Conservation (phyloP, 352 stramenopile species). For the Phytophthora citrophthora region DNA sequence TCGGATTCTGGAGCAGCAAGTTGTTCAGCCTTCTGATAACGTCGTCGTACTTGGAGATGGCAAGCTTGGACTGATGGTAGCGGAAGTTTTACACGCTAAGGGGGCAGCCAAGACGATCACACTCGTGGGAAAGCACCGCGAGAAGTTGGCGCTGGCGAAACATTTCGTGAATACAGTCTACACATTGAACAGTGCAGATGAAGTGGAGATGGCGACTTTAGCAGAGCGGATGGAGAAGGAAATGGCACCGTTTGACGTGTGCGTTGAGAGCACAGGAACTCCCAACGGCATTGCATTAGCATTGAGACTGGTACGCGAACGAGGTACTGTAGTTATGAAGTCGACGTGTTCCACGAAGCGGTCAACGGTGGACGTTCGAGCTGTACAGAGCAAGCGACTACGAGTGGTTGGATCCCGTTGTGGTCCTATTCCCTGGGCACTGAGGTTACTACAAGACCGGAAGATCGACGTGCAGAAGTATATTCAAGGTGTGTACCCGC, state of each 20-base stretch:
- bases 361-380: conserved; percentile 35
- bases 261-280: conserved; percentile 70
- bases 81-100: conserved; percentile 71
- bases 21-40: conserved; percentile 58
- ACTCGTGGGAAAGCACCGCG: conserved; percentile 65
- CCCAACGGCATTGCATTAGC: conserved; percentile 48
- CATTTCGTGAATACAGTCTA: conserved; percentile 48
- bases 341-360: conserved; percentile 51
- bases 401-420: conserved; percentile 70
- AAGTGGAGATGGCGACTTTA: conserved; percentile 28
- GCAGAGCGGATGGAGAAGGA: conserved; percentile 28
- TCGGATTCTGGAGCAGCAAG: conserved; percentile 83
- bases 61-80: conserved; percentile 88
- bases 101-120: conserved; percentile 40
- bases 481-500: conserved; percentile 66
- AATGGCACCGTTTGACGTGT: conserved; percentile 57
- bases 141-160: conserved; percentile 62
- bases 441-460: conserved; percentile 54
- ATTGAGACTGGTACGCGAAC: conserved; percentile 42
- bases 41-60: conserved; percentile 90
- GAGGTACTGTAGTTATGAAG: conserved; percentile 57
- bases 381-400: conserved; percentile 51
- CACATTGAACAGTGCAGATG: conserved; percentile 27
- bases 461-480: conserved; percentile 73
- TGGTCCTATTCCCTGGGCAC: conserved; percentile 61